These are phyloP conservation scores for Cymbidium sinense DNA, from an alignment of 106 monocot species.

Conservation along the genomic window DNA sequence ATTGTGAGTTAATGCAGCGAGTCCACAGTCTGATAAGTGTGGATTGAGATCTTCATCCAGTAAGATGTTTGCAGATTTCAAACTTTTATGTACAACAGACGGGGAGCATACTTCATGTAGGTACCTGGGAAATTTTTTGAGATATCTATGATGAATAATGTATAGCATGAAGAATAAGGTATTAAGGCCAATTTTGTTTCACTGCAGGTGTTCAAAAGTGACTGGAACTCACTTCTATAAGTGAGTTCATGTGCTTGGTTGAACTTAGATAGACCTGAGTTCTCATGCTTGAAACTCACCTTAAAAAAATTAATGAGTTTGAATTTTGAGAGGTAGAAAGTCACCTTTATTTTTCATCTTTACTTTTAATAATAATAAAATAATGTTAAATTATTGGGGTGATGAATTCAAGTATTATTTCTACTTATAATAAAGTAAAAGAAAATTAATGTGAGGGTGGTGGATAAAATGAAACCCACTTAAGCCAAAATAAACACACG, in stretches of 20 bases:
- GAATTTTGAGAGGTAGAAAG: too few species aligned
- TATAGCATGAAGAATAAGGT: background rate
- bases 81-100: constrained; percentile 59
- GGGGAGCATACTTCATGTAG: constrained; percentile 77
- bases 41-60: constrained; percentile 76
- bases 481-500: too few species aligned
- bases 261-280: background rate
- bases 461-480: too few species aligned
- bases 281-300: too few species aligned
- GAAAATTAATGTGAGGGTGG: too few species aligned
- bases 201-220: constrained; percentile 54
- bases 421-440: too few species aligned
- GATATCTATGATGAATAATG: background rate
- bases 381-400: too few species aligned
- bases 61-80: constrained; percentile 67
- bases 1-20: constrained; percentile 62
- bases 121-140: constrained; percentile 36
- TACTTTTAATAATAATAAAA: too few species aligned
- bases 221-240: background rate
- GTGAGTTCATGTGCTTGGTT: background rate
- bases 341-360: too few species aligned
- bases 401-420: too few species aligned
- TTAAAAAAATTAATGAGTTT: too few species aligned
- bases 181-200: too few species aligned
- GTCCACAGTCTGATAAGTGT: constrained; percentile 71